Evolutionary conservation across 2,329 filamentous ascomycete species (phyloP).

Genomic region (Colletotrichum spinosum): DNA sequence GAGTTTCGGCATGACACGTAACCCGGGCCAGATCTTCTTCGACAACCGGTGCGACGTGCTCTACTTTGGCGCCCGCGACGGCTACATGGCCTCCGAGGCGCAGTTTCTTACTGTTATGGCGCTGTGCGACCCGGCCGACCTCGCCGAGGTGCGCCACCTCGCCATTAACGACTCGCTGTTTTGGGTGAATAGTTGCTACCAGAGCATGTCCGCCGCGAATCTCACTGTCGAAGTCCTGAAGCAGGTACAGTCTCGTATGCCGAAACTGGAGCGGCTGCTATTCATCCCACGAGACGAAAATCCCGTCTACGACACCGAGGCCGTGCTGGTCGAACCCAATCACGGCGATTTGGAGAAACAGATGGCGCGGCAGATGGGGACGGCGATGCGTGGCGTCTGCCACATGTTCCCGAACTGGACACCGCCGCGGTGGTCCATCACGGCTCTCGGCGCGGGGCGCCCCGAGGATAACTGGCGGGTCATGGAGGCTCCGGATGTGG

Average conservation of each 20-base stretch:
- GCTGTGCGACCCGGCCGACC: constrained; percentile 54
- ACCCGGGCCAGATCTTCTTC: constrained; percentile 56
- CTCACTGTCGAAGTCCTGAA: constrained; percentile 54
- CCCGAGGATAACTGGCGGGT: background rate
- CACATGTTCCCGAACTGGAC: constrained; percentile 46
- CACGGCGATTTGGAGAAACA: constrained; percentile 47
- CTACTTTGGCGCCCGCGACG: constrained; percentile 59
- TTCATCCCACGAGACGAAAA: constrained; percentile 57
- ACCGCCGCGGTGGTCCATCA: constrained; percentile 52
- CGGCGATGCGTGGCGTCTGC: constrained; percentile 48
- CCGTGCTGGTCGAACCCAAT: constrained; percentile 38
- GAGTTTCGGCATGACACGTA: constrained; percentile 56
- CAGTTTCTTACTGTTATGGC: constrained; percentile 58
- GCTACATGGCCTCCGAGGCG: constrained; percentile 58
- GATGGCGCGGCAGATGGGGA: constrained; percentile 50
- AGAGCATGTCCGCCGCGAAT: constrained; percentile 52
- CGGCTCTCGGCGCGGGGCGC: constrained; percentile 40
- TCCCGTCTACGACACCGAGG: constrained; percentile 44
- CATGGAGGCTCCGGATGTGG: background rate
- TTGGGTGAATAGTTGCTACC: constrained; percentile 47
- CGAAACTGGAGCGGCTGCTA: constrained; percentile 54
- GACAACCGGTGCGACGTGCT: constrained; percentile 56
- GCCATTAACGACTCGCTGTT: constrained; percentile 60
- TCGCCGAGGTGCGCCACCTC: constrained; percentile 54
- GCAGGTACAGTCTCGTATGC: constrained; percentile 52